Evolutionary conservation across 2,329 filamentous ascomycete genomes (phyloP).

Genomic region (Thermothelomyces thermophilus): DNA sequence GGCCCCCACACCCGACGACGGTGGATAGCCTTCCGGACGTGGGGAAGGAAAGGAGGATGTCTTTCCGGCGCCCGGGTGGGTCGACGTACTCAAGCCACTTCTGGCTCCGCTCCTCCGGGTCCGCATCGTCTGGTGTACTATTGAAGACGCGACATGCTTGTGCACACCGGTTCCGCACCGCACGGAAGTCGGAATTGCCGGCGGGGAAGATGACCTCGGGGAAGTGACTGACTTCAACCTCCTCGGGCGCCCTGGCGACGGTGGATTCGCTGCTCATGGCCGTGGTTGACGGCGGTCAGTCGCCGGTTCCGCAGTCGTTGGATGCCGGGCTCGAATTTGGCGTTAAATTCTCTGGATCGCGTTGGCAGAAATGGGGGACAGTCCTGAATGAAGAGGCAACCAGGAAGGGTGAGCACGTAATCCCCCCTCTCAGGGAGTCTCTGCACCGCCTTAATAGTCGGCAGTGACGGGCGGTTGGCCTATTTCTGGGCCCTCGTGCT

Average conservation of each 20-base stretch:
- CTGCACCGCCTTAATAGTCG: background rate
- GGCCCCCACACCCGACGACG: no score
- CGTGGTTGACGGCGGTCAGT: background rate
- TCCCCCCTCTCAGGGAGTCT: background rate
- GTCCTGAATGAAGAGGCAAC: no score
- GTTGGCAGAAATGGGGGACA: no score
- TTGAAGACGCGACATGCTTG: slow-evolving; percentile 29
- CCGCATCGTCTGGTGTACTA: slow-evolving; percentile 27
- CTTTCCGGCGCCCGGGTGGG: no score
- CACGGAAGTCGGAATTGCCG: slow-evolving; percentile 29
- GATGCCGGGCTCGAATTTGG: background rate
- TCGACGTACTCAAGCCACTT: slow-evolving; percentile 27
- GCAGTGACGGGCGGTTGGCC: background rate
- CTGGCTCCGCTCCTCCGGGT: slow-evolving; percentile 23
- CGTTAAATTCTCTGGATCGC: no score
- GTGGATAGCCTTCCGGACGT: no score
- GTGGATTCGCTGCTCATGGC: slow-evolving; percentile 9
- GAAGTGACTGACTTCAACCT: background rate
- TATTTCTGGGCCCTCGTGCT: background rate
- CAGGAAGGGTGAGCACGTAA: no score
- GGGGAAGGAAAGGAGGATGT: no score
- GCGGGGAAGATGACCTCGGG: slow-evolving; percentile 25
- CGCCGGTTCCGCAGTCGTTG: background rate
- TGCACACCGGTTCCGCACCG: slow-evolving; percentile 25
- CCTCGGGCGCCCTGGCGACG: background rate